A percentile compares a stretch with the other conserved stretches of the same genome.
phyloP scores from a whole-genome alignment of 768 basidiomycete genomes.

The Mycena maculata region DNA sequence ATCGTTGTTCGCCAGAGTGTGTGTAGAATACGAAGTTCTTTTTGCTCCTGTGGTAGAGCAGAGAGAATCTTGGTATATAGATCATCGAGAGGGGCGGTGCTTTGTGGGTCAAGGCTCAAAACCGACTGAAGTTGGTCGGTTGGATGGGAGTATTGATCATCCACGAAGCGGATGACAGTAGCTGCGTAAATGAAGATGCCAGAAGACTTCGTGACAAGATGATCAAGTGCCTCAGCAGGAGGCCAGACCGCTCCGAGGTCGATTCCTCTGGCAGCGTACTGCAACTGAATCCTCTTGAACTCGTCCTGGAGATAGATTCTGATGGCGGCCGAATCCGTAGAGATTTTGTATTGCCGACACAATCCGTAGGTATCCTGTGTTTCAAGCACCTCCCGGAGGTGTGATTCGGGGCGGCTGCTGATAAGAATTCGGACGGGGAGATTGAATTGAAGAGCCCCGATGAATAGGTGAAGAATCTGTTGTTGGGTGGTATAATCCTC shows the following conservation, averaged over 20 bases:
- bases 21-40: not conserved
- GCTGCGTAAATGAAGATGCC: conserved; percentile 6
- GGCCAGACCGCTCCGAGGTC: not conserved
- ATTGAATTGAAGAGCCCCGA: not conserved
- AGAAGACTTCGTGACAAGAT: not conserved
- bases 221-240: not conserved
- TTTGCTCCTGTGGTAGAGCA: not conserved
- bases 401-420: conserved; percentile 1
- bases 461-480: not conserved
- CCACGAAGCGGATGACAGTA: conserved; percentile 10
- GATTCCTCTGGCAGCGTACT: not conserved
- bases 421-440: not conserved
- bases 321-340: not conserved
- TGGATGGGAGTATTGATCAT: conserved; percentile 5
- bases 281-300: not conserved
- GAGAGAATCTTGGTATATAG: conserved; percentile 9
- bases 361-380: not conserved
- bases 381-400: not conserved
- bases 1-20: not conserved
- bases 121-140: not conserved
- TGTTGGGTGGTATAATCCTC: not conserved
- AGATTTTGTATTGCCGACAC: not conserved
- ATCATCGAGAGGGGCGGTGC: conserved; percentile 8
- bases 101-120: not conserved
- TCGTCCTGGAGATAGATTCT: conserved; percentile 1